A percentile compares a stretch with the other conserved stretches of the same genome.
Evolutionary conservation across 2,329 filamentous ascomycete species (phyloP).

Genomic region (Ascochyta fabae): DNA sequence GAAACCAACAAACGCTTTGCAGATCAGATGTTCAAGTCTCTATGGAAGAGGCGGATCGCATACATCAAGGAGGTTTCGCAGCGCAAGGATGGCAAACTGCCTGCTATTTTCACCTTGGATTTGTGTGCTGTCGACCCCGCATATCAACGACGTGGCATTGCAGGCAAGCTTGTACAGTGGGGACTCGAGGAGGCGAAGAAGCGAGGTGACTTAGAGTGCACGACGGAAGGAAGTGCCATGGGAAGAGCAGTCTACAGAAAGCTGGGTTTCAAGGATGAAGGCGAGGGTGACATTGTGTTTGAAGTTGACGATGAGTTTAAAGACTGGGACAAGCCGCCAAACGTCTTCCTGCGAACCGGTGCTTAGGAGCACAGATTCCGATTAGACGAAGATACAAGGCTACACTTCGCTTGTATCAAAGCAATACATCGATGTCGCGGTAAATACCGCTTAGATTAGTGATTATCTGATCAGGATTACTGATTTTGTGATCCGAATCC

Average conservation of each 20-base stretch:
- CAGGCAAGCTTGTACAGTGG: constrained; percentile 42
- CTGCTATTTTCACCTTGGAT: constrained; percentile 58
- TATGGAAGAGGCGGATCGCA: constrained; percentile 49
- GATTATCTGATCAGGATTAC: too few relatives aligned
- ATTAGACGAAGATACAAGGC: too few relatives aligned
- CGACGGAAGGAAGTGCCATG: constrained; percentile 47
- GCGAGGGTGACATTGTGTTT: constrained; percentile 37
- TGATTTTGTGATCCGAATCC: too few relatives aligned
- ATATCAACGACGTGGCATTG: constrained; percentile 57
- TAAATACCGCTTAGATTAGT: too few relatives aligned
- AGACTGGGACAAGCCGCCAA: constrained; percentile 39
- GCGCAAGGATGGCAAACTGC: constrained; percentile 34
- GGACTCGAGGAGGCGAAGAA: constrained; percentile 45
- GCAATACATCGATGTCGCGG: too few relatives aligned
- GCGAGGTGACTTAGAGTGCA: constrained; percentile 44
- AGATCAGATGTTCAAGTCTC: constrained; percentile 53
- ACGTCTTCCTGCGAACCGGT: constrained; percentile 46
- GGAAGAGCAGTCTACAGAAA: constrained; percentile 42
- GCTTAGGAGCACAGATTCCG: neutral
- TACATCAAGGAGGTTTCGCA: constrained; percentile 51
- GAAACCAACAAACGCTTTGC: constrained; percentile 56
- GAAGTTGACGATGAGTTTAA: constrained; percentile 46
- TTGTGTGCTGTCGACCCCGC: constrained; percentile 58
- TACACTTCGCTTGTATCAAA: neutral
- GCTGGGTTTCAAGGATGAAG: constrained; percentile 44